Evolutionary conservation across 2,329 filamentous ascomycete species (phyloP).

Genomic region (Raffaelea arxii): DNA sequence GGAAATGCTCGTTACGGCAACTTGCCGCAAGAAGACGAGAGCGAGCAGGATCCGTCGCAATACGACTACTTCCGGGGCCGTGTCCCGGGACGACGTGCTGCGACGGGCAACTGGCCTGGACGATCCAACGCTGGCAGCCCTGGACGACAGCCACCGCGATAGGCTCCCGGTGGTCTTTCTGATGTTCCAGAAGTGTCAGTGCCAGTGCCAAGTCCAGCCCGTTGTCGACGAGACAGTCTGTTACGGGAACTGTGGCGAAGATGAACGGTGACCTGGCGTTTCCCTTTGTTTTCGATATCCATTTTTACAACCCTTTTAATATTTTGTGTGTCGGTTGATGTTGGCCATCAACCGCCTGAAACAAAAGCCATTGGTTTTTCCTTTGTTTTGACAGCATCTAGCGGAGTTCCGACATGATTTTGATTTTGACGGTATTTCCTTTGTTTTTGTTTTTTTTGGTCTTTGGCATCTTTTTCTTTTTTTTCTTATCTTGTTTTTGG

Average conservation of each 20-base stretch:
- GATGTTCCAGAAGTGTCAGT: not conserved
- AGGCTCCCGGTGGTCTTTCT: conserved; percentile 7
- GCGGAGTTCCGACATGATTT: too few species aligned
- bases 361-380: too few species aligned
- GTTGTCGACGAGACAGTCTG: conserved; percentile 5
- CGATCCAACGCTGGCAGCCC: conserved; percentile 6
- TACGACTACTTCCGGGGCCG: conserved; percentile 49
- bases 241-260: conserved; percentile 4
- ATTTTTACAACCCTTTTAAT: too few species aligned
- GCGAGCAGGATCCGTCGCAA: conserved; percentile 32
- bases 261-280: too few species aligned
- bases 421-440: too few species aligned
- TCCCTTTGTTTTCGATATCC: too few species aligned
- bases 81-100: conserved; percentile 3
- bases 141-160: conserved; percentile 8
- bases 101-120: conserved; percentile 8
- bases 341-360: too few species aligned
- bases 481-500: not conserved
- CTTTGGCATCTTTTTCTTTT: not conserved
- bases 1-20: conserved; percentile 51
- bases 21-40: conserved; percentile 42
- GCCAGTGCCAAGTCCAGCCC: too few species aligned
- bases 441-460: not conserved
- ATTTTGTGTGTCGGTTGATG: too few species aligned
- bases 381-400: too few species aligned